Conservation (phyloP, 2,329 filamentous ascomycete species). For the Berkeleyomyces basicola region DNA sequence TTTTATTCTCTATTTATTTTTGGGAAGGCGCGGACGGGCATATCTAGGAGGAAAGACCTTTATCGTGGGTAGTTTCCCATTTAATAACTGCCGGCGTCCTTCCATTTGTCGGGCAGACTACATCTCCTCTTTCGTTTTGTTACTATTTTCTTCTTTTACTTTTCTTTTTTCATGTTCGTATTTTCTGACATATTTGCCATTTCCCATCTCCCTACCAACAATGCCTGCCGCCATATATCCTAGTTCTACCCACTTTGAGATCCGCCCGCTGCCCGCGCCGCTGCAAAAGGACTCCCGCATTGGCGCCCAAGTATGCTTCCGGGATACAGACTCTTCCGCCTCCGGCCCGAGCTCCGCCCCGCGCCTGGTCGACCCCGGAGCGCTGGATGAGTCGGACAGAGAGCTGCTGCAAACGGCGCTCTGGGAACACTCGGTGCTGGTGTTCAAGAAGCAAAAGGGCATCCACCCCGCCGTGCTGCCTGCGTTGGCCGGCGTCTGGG, state of each 20-base stretch:
- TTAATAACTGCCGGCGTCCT: not conserved
- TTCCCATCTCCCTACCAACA: not conserved
- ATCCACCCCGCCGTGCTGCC: slow-evolving; percentile 9
- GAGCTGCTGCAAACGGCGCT: slow-evolving; percentile 4
- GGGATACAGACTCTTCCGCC: not conserved
- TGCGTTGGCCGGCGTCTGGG: slow-evolving; percentile 9
- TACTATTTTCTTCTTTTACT: not conserved
- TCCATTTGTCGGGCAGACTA: not conserved
- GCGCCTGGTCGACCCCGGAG: not conserved
- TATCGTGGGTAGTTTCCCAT: not conserved
- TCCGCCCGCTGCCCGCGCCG: slow-evolving; percentile 2
- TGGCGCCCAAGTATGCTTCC: slow-evolving; percentile 10
- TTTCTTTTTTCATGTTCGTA: not conserved
- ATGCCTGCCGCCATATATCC: slow-evolving; percentile 8
- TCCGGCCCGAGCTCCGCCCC: not conserved
- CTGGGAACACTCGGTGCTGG: slow-evolving; percentile 11
- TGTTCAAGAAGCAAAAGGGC: slow-evolving; percentile 11
- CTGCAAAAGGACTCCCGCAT: slow-evolving; percentile 12
- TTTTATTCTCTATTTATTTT: not conserved
- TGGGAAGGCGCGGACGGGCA: not conserved
- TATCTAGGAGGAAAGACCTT: not conserved
- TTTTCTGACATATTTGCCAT: not conserved
- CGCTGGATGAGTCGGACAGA: slow-evolving; percentile 8
- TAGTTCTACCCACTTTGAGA: slow-evolving; percentile 10
- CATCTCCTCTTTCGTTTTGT: not conserved